Conservation (phyloP, 257 asterid species). For the Solanum clarkiae region DNA sequence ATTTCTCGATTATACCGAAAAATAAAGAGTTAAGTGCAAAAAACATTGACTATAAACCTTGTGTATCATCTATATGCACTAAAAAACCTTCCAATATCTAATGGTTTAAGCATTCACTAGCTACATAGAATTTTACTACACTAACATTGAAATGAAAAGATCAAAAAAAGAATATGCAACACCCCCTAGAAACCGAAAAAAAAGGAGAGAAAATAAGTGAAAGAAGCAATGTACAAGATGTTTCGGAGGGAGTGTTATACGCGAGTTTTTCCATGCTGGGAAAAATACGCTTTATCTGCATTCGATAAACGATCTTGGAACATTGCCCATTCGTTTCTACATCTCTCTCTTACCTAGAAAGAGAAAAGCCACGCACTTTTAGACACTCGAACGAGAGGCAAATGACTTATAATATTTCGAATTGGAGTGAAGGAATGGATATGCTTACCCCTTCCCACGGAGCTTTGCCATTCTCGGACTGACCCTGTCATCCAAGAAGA, state of each 20-base stretch:
- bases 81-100: neutral
- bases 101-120: neutral
- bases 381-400: neutral
- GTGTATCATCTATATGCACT: neutral
- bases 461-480: constrained; percentile 65
- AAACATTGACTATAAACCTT: neutral
- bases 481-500: constrained; percentile 44
- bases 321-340: constrained; percentile 87
- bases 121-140: neutral
- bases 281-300: constrained; percentile 73
- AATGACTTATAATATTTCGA: neutral
- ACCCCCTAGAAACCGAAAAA: neutral
- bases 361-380: neutral
- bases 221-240: constrained; percentile 4
- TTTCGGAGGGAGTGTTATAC: neutral
- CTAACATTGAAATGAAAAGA: neutral
- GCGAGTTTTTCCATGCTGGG: constrained; percentile 30
- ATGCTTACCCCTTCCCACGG: constrained; percentile 94
- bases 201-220: neutral
- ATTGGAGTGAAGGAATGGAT: neutral
- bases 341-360: constrained; percentile 83
- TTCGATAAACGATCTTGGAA: constrained; percentile 86
- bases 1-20: neutral
- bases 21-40: neutral
- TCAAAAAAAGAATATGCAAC: neutral